Evolutionary conservation across 768 basidiomycete genomes (phyloP), one percentile per base, ranked within the genome.

Genomic region (Tylopilus sp.): DNA sequence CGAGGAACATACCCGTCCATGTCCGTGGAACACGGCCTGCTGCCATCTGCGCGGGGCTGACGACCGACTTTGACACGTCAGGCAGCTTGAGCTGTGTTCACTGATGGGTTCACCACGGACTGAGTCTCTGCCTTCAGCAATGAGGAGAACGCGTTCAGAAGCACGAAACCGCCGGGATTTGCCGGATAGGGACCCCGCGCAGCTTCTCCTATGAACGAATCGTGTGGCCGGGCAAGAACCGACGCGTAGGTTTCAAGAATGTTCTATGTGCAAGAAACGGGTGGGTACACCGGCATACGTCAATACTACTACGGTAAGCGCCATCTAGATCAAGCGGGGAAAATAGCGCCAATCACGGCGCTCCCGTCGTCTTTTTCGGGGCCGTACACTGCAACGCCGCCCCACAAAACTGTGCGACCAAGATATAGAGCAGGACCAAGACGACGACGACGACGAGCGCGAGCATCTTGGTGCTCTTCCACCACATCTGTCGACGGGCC

Each of bases 361-460:
- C n/a, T 17, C 23, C 23, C 28, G 6, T 13, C 31, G 4, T 13
- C 9, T 17, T 20, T 53, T 43, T 53, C 2, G 40, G 11, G 13
- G 53, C 40, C 4, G 75, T 73, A 53, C 90, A 92, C 46, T 82
- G 86, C 64, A 97, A 69, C 40, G 80, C 81, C 1, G 85, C 81
- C 13, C 95, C 95, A 64, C 95, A 98, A 69, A 94, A 88, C 69
- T 94, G 87, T 1, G 95, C 94, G 18, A 85, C 71, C 54, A 98
- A 71, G 45, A 98, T 70, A 75, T 91, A 98, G 3, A 95, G 53
- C 47, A 97, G 68, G 40, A 93, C 58, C 65, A 92, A 57, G 15
- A 66, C 84, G n/a, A 95, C 87, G 26, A 92, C 64, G 18, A 85
- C 72, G 48, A 80, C 79, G 25, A 98, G 71, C 7, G 76, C 80